Percentiles rank a stretch among this genome's conserved stretches.
phyloP scores from a whole-genome alignment of 345 rosid species.

The Rhizophora apiculata region DNA sequence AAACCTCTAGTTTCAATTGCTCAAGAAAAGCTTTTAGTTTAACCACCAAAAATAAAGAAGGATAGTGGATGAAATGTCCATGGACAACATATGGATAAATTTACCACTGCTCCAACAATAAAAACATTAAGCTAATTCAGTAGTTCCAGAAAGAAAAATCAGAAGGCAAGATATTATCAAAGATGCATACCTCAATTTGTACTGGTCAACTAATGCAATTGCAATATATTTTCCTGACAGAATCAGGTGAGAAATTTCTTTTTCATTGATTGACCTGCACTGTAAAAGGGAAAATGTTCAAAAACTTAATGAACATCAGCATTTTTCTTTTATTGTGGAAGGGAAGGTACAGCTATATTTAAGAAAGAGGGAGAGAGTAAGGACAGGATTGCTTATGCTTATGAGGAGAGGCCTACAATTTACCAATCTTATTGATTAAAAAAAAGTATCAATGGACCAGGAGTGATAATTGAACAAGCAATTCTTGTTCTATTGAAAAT shows the following conservation, averaged over 20 bases:
- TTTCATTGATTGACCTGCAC: conserved; percentile 77
- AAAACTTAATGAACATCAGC: conserved; percentile 18
- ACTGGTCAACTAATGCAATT: conserved; percentile 89
- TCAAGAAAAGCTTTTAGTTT: too few species aligned
- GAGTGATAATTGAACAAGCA: too few species aligned
- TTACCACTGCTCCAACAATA: too few species aligned
- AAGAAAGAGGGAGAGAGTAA: too few species aligned
- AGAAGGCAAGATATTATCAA: conserved; percentile 14
- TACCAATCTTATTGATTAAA: background rate
- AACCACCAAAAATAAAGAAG: too few species aligned
- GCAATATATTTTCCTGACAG: conserved; percentile 77
- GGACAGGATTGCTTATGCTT: background rate
- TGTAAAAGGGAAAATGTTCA: conserved; percentile 49
- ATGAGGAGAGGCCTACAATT: background rate
- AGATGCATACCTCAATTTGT: conserved; percentile 64
- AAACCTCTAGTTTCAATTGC: too few species aligned
- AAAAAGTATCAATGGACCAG: background rate
- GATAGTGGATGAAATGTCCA: too few species aligned
- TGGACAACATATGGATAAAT: too few species aligned
- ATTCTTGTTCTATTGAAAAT: too few species aligned
- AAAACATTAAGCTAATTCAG: background rate
- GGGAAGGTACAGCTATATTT: background rate
- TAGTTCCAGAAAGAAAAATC: background rate
- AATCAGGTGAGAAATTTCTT: conserved; percentile 64
- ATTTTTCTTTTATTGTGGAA: background rate